Conservation (phyloP, 2,329 filamentous ascomycete genomes). For the Thermoascus crustaceus region DNA sequence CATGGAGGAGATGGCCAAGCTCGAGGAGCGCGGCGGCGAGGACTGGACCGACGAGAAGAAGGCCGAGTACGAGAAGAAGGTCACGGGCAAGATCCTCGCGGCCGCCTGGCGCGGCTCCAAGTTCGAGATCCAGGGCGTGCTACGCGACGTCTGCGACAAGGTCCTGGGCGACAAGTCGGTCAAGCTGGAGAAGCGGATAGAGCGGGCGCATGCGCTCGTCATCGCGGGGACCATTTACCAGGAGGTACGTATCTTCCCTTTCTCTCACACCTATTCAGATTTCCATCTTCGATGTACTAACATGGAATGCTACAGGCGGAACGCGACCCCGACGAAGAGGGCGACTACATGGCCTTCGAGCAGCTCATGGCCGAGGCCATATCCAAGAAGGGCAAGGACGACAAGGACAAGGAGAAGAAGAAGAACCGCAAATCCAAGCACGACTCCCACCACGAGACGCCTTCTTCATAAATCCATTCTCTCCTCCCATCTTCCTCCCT, state of each 20-base stretch:
- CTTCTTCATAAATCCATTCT: background rate
- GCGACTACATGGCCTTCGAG: constrained; percentile 97
- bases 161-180: constrained; percentile 75
- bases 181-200: constrained; percentile 72
- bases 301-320: constrained; percentile 53
- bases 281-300: constrained; percentile 8
- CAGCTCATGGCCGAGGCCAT: constrained; percentile 95
- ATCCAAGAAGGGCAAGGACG: constrained; percentile 79
- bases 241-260: constrained; percentile 52
- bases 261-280: background rate
- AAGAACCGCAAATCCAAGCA: constrained; percentile 28
- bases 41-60: constrained; percentile 98
- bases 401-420: constrained; percentile 62
- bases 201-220: constrained; percentile 82
- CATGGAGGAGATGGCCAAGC: constrained; percentile 97
- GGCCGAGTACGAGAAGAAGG: constrained; percentile 86
- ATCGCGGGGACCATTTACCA: constrained; percentile 83
- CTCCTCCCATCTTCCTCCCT: no score
- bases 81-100: constrained; percentile 95
- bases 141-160: constrained; percentile 87
- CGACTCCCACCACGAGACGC: background rate
- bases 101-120: constrained; percentile 94
- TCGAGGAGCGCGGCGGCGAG: constrained; percentile 89
- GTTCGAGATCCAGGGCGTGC: constrained; percentile 94
- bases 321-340: constrained; percentile 89